Evolutionary conservation across 148 eudicot genomes (phyloP).

Genomic region (Silene uniflora): DNA sequence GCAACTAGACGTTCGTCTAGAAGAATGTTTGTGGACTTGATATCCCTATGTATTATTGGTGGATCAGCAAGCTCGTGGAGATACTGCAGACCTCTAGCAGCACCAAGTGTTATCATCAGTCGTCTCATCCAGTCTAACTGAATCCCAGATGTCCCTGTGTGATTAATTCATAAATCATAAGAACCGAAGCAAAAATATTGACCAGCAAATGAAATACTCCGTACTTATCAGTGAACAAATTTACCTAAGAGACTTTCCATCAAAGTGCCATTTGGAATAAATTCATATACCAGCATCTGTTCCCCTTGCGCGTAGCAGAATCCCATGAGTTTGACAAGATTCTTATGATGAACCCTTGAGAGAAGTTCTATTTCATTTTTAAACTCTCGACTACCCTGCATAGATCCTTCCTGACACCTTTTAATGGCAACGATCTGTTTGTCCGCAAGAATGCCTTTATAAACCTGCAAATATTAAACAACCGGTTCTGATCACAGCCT

Average conservation of each 20-base stretch:
- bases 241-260: constrained; percentile 70
- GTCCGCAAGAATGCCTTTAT: constrained; percentile 54
- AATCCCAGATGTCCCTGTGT: constrained; percentile 51
- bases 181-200: background rate
- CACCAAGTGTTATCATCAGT: constrained; percentile 48
- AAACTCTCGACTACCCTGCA: constrained; percentile 73
- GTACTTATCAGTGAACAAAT: background rate
- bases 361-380: constrained; percentile 85
- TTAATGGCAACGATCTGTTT: constrained; percentile 64
- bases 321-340: constrained; percentile 71
- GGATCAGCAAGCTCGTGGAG: constrained; percentile 73
- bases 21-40: constrained; percentile 49
- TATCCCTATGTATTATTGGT: constrained; percentile 62
- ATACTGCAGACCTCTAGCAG: constrained; percentile 55
- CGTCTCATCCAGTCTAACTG: constrained; percentile 57
- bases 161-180: background rate
- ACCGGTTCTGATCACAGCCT: background rate
- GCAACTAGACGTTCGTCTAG: constrained; percentile 53
- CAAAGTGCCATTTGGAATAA: constrained; percentile 65
- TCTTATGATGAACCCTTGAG: constrained; percentile 88
- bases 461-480: constrained; percentile 40
- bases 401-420: constrained; percentile 68
- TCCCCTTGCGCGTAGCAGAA: constrained; percentile 75
- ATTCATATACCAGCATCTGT: constrained; percentile 79
- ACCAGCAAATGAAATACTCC: too few species aligned